These are phyloP conservation scores for Carex myosuroides DNA, from an alignment of 176 grass and related monocot species.

Conservation along the genomic window DNA sequence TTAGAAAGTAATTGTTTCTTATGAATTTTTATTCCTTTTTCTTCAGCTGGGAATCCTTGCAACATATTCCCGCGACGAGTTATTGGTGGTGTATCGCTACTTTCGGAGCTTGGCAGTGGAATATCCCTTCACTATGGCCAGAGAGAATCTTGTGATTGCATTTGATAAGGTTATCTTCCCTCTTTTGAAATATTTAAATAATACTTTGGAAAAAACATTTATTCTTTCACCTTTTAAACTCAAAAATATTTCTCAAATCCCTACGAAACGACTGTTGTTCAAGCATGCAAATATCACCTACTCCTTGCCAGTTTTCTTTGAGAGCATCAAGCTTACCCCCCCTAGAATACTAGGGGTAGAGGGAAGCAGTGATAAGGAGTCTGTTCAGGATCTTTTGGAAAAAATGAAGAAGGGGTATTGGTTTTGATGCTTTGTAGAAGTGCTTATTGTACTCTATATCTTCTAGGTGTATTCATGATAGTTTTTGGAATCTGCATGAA, in stretches of 20 bases:
- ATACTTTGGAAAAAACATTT: background rate
- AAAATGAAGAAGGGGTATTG: background rate
- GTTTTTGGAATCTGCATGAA: background rate
- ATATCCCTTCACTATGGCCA: constrained; percentile 68
- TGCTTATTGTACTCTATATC: background rate
- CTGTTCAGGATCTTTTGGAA: background rate
- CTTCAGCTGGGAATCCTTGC: constrained; percentile 77
- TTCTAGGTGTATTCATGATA: background rate
- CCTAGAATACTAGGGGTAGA: background rate
- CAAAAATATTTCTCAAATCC: background rate
- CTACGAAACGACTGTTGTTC: background rate
- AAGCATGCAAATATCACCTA: background rate
- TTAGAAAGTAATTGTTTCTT: background rate
- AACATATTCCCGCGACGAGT: constrained; percentile 64
- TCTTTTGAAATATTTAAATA: background rate
- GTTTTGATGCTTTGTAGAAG: background rate
- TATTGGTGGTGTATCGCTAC: constrained; percentile 75
- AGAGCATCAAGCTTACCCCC: background rate
- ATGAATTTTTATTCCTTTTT: background rate
- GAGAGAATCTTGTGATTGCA: constrained; percentile 87
- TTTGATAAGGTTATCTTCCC: constrained; percentile 72
- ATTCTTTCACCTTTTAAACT: background rate
- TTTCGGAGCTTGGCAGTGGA: constrained; percentile 93
- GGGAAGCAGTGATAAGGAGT: background rate
- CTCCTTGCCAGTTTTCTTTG: background rate